Evolutionary conservation across 768 basidiomycete species (phyloP), one percentile per base, ranked within the genome.

Genomic region (Glaciozyma antarctica): DNA sequence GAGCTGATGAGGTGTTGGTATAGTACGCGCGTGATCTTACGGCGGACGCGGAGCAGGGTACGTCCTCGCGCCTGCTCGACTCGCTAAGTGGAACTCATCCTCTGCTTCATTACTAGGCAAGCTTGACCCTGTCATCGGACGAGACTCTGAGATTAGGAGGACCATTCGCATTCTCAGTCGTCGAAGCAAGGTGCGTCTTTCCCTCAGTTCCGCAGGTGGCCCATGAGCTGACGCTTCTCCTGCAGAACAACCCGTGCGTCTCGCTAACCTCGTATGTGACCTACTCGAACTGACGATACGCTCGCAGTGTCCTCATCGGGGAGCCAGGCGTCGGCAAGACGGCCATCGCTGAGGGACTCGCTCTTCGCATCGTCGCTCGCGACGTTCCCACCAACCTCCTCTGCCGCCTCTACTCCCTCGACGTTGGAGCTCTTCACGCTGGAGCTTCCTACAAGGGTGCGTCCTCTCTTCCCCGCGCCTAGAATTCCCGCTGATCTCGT

Each of bases 261-360:
- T 32, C 32, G 32, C 32, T 32, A 4, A 9, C 32, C 5, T 4
- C 32, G 5, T 32, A 5, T 32, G 32, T 32, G 9, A 32, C 32
- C 32, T 4, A 32, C 32, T n/a, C n/a, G n/a, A 32, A 32, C 32
- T 32, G 5, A 32, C 32, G 32, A 32, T 32, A 9, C 32, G 4
- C 32, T 32, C 32, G 32, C 32, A 32, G 32, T n/a, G 90, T 95
- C 48, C 84, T 97, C 30, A 90, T 98, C 71, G 93, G 92, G 67
- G 66, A 90, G 90, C 77, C 88, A 88, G 79, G 94, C 76, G 91
- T 94, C 28, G 94, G 94, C 6, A 99, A 99, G 79, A 95, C 93
- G 0, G 85, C 90, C 28, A 88, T 97, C 60, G 90, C 86, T 9
- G 94, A 99, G 80, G 92, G 91, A 48, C 85, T 99, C 9, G 93